Percentiles rank a stretch among this genome's conserved stretches.
Evolutionary conservation across 768 basidiomycete species (phyloP).

Genomic region (Favolaschia claudopus): DNA sequence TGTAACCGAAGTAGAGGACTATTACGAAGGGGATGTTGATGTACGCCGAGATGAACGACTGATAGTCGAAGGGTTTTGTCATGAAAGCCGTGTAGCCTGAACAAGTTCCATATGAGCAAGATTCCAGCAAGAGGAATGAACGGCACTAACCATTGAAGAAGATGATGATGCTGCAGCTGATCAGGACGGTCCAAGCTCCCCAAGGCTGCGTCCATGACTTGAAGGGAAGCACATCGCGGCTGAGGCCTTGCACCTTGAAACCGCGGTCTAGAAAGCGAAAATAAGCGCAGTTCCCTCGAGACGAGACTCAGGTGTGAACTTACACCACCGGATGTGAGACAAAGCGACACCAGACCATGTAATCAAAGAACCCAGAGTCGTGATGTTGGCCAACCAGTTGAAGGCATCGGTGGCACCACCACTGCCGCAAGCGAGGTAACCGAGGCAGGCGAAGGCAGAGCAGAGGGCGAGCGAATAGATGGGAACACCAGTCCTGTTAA

Average conservation of each 20-base stretch:
- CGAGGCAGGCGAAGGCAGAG: constrained; percentile 41
- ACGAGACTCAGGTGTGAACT: background rate
- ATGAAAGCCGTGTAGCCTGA: constrained; percentile 24
- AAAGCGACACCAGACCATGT: constrained; percentile 54
- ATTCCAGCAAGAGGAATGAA: background rate
- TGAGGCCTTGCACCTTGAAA: constrained; percentile 39
- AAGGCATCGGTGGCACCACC: constrained; percentile 48
- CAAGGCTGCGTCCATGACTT: constrained; percentile 27
- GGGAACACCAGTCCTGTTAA: constrained; percentile 43
- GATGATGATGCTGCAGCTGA: constrained; percentile 25
- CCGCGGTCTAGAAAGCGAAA: constrained; percentile 35
- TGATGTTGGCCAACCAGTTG: constrained; percentile 51
- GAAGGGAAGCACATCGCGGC: constrained; percentile 31
- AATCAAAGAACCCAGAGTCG: constrained; percentile 37
- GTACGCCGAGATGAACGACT: constrained; percentile 29
- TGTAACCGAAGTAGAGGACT: constrained; percentile 33
- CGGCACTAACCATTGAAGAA: constrained; percentile 27
- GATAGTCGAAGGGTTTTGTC: constrained; percentile 19
- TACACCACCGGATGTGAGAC: constrained; percentile 44
- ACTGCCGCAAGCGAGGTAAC: constrained; percentile 49
- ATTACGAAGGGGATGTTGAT: constrained; percentile 33
- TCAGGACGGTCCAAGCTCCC: constrained; percentile 26
- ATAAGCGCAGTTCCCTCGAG: constrained; percentile 4
- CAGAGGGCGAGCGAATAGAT: constrained; percentile 45
- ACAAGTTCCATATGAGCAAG: background rate